A percentile compares a stretch with the other conserved stretches of the same genome.
These are phyloP conservation scores for Colletotrichum lentis DNA, from an alignment of 2,329 filamentous ascomycete genomes.

Conservation along the genomic window DNA sequence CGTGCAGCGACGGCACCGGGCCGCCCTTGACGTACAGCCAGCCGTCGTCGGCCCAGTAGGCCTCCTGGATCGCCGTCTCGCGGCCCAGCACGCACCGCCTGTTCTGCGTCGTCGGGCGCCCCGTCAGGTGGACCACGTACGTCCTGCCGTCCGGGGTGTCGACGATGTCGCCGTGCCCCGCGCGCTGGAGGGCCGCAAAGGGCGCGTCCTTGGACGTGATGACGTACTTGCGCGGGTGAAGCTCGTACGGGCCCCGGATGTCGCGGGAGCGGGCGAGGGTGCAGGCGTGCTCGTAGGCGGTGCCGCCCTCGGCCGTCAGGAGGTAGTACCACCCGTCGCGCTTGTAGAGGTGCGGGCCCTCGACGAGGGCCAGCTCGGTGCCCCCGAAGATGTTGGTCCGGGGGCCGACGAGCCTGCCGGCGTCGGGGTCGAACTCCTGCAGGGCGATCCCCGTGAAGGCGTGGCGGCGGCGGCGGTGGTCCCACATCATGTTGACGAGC, in stretches of 20 bases:
- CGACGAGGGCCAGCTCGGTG: slow-evolving; percentile 62
- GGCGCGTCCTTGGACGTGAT: slow-evolving; percentile 62
- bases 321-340: slow-evolving; percentile 68
- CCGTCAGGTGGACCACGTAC: slow-evolving; percentile 62
- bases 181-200: slow-evolving; percentile 58
- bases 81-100: slow-evolving; percentile 63
- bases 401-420: slow-evolving; percentile 62
- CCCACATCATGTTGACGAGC: slow-evolving; percentile 66
- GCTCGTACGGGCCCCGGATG: slow-evolving; percentile 69
- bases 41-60: slow-evolving; percentile 67
- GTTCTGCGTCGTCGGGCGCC: slow-evolving; percentile 60
- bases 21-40: slow-evolving; percentile 71
- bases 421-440: slow-evolving; percentile 63
- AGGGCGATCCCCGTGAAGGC: slow-evolving; percentile 65
- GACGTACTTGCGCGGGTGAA: slow-evolving; percentile 65
- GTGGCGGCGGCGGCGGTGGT: slow-evolving; percentile 59
- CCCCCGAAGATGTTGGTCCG: slow-evolving; percentile 64
- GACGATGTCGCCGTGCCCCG: slow-evolving; percentile 63
- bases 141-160: slow-evolving; percentile 62
- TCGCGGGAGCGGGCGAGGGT: slow-evolving; percentile 63
- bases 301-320: slow-evolving; percentile 67
- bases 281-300: slow-evolving; percentile 67
- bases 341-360: slow-evolving; percentile 68
- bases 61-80: slow-evolving; percentile 67
- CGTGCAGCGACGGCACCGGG: slow-evolving; percentile 61